Evolutionary conservation across 164 flowering plant species (phyloP).

Genomic region (Hamamelis virginiana): DNA sequence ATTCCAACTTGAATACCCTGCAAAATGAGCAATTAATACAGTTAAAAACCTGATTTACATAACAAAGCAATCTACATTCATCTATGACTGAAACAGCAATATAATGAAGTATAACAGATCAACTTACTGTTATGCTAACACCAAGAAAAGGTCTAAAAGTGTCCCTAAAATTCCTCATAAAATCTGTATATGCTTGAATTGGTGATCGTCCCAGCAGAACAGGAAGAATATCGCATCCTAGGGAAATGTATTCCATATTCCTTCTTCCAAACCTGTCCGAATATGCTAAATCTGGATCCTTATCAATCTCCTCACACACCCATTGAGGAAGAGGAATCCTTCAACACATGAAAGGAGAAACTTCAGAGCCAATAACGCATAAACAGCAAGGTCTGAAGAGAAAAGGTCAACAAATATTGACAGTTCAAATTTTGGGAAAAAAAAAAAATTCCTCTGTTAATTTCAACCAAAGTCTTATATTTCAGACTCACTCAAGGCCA

Average conservation of each 20-base stretch:
- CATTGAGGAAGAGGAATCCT: slow-evolving; percentile 77
- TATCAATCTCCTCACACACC: slow-evolving; percentile 59
- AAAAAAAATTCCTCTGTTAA: too few species aligned
- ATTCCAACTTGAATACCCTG: slow-evolving; percentile 76
- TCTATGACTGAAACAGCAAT: neutral
- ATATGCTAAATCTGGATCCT: slow-evolving; percentile 56
- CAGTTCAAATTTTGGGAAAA: too few species aligned
- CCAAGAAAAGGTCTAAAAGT: slow-evolving; percentile 56
- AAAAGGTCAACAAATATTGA: neutral
- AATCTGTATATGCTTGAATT: slow-evolving; percentile 67
- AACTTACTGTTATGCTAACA: slow-evolving; percentile 45
- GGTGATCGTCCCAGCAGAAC: slow-evolving; percentile 66
- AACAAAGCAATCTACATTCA: neutral
- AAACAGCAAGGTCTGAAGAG: neutral
- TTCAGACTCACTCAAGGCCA: neutral
- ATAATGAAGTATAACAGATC: neutral
- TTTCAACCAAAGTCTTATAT: too few species aligned
- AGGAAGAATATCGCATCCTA: slow-evolving; percentile 70
- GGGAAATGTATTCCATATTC: slow-evolving; percentile 59
- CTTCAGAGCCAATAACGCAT: slow-evolving; percentile 9
- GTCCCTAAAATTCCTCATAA: slow-evolving; percentile 63
- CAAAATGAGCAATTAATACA: slow-evolving; percentile 13
- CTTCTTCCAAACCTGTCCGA: slow-evolving; percentile 66
- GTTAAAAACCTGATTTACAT: neutral
- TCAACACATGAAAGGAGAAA: slow-evolving; percentile 14